Evolutionary conservation across 1,284 basidiomycete genomes (phyloP), one percentile per base, ranked within the genome.

Genomic region (Megacollybia platyphylla): DNA sequence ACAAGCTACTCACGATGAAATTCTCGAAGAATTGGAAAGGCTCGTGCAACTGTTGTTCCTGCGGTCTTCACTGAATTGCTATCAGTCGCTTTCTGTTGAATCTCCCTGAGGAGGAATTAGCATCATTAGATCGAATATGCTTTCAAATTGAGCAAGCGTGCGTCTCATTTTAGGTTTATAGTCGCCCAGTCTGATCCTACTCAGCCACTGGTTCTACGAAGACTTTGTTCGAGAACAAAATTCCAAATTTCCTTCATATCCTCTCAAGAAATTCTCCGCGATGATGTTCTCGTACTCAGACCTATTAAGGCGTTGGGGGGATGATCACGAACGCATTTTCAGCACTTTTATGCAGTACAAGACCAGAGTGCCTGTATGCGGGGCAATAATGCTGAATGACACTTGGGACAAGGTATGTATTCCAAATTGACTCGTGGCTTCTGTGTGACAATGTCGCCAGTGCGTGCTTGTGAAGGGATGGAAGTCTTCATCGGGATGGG

Each of bases 131-230:
- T 58, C 79, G 96, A 49, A 82, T 98, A 55, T 97, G 91, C 65
- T 98, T 98, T 67, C 96, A 98, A 65, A 91, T 97, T 46, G 96
- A 99, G 64, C 93, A 97, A 73, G 96, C 96, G 88, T 96, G 60
- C 55, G 89, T 60, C 28, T 35, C 41, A 49, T 27, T 45, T 31
- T 44, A 38, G 43, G 35, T 27, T n/a, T 32, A 39, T 29, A n/a
- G 6, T 44, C 6, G 17, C 18, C 13, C 41, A 46, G 49, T 40
- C 54, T 13, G 43, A 36, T 11, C 41, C 28, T 44, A 7, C 44
- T 24, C 57, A 96, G 92, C 13, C 94, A 99, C 61, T 99, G 96
- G 96, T 99, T 92, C 63, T 99, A 99, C 58, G 94, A 98, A 66
- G 96, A 99, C 62, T 98, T 97, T 54, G 80, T 98, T 48, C 85